These are phyloP conservation scores for Pythium folliculosum DNA, from an alignment of 352 stramenopile species.

Conservation along the genomic window DNA sequence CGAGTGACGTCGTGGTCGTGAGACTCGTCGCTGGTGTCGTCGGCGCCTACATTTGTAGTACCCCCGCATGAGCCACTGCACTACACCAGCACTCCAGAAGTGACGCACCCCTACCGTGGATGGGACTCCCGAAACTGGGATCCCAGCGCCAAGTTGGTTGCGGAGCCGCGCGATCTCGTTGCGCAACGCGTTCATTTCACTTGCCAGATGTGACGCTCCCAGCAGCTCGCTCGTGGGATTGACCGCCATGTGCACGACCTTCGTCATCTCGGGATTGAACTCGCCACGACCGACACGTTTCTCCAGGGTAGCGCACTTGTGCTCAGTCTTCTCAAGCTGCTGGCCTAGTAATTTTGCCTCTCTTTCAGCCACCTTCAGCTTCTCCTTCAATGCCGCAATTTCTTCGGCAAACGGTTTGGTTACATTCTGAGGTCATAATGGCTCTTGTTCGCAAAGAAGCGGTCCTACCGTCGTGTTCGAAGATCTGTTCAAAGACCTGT, in stretches of 20 bases:
- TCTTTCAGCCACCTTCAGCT: constrained; percentile 40
- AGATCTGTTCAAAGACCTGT: neutral
- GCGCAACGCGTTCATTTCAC: constrained; percentile 46
- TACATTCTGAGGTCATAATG: neutral
- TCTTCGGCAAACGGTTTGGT: constrained; percentile 47
- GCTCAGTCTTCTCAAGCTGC: constrained; percentile 68
- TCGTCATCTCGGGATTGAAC: constrained; percentile 81
- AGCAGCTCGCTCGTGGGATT: constrained; percentile 80
- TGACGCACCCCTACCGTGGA: constrained; percentile 4
- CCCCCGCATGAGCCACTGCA: neutral
- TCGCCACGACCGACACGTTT: constrained; percentile 73
- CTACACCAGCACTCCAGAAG: neutral
- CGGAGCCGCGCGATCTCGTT: constrained; percentile 23
- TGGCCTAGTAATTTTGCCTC: constrained; percentile 52
- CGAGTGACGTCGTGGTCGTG: constrained; percentile 82
- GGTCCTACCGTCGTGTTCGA: neutral
- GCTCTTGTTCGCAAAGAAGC: neutral
- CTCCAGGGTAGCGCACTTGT: constrained; percentile 64
- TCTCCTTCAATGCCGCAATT: constrained; percentile 51
- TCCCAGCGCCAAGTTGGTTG: constrained; percentile 17
- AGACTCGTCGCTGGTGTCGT: constrained; percentile 35
- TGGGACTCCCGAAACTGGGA: neutral
- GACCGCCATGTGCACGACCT: constrained; percentile 84
- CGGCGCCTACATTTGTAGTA: neutral
- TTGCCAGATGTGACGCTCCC: constrained; percentile 38